Conservation (phyloP, 176 grass and related monocot species). For the Triticum dicoccoides region DNA sequence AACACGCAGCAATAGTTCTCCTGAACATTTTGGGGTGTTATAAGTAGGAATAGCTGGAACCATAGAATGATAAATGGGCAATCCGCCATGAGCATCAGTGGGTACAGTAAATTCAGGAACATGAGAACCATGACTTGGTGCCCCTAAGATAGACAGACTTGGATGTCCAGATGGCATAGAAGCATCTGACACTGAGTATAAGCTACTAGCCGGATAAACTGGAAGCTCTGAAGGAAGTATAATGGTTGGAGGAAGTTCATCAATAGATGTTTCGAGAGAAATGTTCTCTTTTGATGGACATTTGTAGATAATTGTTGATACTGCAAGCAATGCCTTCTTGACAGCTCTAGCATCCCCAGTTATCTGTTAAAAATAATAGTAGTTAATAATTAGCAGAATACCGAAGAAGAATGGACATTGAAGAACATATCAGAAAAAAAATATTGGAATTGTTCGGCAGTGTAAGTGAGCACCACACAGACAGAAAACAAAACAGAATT, state of each 20-base stretch:
- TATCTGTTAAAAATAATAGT: constrained; percentile 50
- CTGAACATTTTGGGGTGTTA: constrained; percentile 54
- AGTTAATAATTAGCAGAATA: constrained; percentile 28
- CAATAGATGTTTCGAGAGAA: constrained; percentile 73
- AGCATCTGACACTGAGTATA: constrained; percentile 52
- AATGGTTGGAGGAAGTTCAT: constrained; percentile 64
- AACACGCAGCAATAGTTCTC: constrained; percentile 73
- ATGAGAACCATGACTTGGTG: constrained; percentile 54
- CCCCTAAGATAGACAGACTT: constrained; percentile 45
- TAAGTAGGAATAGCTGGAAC: constrained; percentile 67
- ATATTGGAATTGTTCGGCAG: not conserved
- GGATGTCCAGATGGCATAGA: constrained; percentile 47
- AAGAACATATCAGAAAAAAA: constrained; percentile 15
- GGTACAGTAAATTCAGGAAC: constrained; percentile 52
- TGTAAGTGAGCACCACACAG: not conserved
- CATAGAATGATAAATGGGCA: constrained; percentile 68
- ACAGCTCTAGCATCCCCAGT: constrained; percentile 74
- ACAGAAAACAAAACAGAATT: constrained; percentile 1
- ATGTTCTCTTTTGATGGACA: constrained; percentile 81
- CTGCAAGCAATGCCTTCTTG: constrained; percentile 64
- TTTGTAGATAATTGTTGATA: constrained; percentile 93
- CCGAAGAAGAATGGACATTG: not conserved
- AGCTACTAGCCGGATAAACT: constrained; percentile 61
- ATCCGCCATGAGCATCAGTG: constrained; percentile 46
- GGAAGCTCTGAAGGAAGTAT: constrained; percentile 85